Conservation (phyloP, 495 filamentous ascomycete species). For the Cryomyces minteri region DNA sequence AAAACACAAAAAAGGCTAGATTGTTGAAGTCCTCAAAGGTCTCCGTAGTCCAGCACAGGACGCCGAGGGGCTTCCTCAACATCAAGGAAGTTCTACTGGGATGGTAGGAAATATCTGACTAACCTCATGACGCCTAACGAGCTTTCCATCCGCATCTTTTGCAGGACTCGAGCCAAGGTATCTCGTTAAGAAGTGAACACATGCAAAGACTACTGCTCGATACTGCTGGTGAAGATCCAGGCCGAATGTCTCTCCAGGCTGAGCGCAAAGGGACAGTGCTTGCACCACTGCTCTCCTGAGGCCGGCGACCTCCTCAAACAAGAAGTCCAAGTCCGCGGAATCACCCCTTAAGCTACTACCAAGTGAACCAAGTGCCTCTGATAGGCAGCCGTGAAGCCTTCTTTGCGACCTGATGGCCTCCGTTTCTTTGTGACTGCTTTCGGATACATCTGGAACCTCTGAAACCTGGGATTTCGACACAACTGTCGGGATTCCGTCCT, state of each 20-base stretch:
- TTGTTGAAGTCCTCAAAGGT: too few relatives aligned
- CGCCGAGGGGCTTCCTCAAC: too few relatives aligned
- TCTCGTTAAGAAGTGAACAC: not conserved
- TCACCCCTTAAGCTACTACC: conserved; percentile 7
- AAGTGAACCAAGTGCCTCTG: not conserved
- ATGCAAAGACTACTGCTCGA: not conserved
- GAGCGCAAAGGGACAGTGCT: not conserved
- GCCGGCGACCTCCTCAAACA: conserved; percentile 9
- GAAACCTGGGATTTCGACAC: too few relatives aligned
- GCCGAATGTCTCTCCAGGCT: not conserved
- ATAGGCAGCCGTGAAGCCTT: not conserved
- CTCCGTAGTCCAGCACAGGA: too few relatives aligned
- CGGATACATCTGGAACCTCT: too few relatives aligned
- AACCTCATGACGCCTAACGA: too few relatives aligned
- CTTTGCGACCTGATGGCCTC: too few relatives aligned
- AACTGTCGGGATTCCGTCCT: not conserved
- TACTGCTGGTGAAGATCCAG: not conserved
- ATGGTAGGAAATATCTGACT: not conserved
- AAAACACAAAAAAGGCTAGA: too few relatives aligned
- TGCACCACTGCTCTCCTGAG: conserved; percentile 9
- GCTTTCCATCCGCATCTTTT: not conserved
- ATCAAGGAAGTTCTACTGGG: not conserved
- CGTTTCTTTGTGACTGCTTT: too few relatives aligned
- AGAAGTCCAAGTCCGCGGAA: conserved; percentile 7
- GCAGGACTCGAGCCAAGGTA: not conserved